phyloP scores from a whole-genome alignment of 1,284 basidiomycete species.

The Ganoderma resinaceum region DNA sequence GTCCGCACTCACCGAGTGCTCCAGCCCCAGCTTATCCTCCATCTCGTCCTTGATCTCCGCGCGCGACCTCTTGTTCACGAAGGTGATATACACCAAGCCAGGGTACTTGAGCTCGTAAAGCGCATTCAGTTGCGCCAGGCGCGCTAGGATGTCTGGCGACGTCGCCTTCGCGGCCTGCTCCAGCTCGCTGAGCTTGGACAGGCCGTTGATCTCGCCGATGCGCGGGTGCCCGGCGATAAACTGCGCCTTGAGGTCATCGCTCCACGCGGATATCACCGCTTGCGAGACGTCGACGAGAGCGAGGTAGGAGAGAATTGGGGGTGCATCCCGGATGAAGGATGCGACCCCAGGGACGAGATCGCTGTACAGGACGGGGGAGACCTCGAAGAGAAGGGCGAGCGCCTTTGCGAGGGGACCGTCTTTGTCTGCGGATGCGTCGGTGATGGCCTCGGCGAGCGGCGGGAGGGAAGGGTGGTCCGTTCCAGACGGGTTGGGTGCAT shows the following conservation, averaged over 20 bases:
- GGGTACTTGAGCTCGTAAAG: slow-evolving; percentile 81
- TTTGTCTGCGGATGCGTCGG: slow-evolving; percentile 24
- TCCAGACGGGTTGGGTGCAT: not conserved
- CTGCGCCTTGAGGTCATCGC: slow-evolving; percentile 58
- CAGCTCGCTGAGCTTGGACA: slow-evolving; percentile 76
- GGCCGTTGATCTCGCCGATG: slow-evolving; percentile 81
- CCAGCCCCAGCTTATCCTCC: slow-evolving; percentile 67
- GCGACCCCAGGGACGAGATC: slow-evolving; percentile 66
- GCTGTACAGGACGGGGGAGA: slow-evolving; percentile 64
- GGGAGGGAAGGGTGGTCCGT: slow-evolving; percentile 44
- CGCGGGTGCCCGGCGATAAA: slow-evolving; percentile 89
- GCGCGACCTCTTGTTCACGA: slow-evolving; percentile 86
- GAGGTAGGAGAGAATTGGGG: slow-evolving; percentile 50
- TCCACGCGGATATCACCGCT: slow-evolving; percentile 63
- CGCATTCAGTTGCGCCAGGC: slow-evolving; percentile 73
- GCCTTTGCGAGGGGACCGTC: slow-evolving; percentile 46
- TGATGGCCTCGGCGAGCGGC: slow-evolving; percentile 43
- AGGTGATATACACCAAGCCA: slow-evolving; percentile 86
- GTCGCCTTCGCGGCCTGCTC: slow-evolving; percentile 76
- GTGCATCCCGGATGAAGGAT: slow-evolving; percentile 37
- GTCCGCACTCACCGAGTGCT: slow-evolving; percentile 53
- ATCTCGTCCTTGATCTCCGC: slow-evolving; percentile 80
- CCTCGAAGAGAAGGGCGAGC: slow-evolving; percentile 72
- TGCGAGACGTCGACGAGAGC: slow-evolving; percentile 70
- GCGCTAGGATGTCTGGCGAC: slow-evolving; percentile 68